A percentile compares a stretch with the other conserved stretches of the same genome.
Conservation (phyloP, 2,329 filamentous ascomycete genomes). For the Cercospora zeina region DNA sequence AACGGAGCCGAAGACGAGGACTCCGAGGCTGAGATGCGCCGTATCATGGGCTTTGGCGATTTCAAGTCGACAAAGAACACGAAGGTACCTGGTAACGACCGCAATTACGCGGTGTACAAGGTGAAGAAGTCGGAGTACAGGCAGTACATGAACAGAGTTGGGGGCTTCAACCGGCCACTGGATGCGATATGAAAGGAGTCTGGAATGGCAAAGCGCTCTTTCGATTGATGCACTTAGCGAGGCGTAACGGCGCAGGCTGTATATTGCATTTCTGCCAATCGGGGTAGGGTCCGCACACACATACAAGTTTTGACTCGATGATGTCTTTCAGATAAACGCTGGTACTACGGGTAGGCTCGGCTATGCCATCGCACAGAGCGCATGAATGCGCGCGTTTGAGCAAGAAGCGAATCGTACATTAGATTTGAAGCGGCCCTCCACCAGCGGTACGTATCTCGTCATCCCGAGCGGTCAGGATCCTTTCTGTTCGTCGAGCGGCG, state of each 20-base stretch:
- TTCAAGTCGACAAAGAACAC: conserved; percentile 87
- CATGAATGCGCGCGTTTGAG: conserved; percentile 13
- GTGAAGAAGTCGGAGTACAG: conserved; percentile 94
- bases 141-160: conserved; percentile 91
- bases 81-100: conserved; percentile 80
- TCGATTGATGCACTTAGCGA: conserved; percentile 25
- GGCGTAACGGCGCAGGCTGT: conserved; percentile 19
- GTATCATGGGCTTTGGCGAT: conserved; percentile 84
- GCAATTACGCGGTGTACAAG: conserved; percentile 77
- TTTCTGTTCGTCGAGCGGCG: conserved; percentile 3
- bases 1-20: conserved; percentile 51
- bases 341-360: background rate
- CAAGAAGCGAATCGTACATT: conserved; percentile 5
- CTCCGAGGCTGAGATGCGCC: conserved; percentile 71
- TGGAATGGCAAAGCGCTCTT: conserved; percentile 29
- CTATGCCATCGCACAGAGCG: background rate
- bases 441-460: background rate
- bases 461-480: background rate
- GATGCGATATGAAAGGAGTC: conserved; percentile 22
- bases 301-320: conserved; percentile 3
- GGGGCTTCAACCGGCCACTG: conserved; percentile 74
- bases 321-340: background rate
- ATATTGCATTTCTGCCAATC: background rate
- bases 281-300: conserved; percentile 1
- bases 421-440: background rate